Base-by-base conservation (phyloP, 1,139 yeast species). In the Taphrina wiesneri region DNA sequence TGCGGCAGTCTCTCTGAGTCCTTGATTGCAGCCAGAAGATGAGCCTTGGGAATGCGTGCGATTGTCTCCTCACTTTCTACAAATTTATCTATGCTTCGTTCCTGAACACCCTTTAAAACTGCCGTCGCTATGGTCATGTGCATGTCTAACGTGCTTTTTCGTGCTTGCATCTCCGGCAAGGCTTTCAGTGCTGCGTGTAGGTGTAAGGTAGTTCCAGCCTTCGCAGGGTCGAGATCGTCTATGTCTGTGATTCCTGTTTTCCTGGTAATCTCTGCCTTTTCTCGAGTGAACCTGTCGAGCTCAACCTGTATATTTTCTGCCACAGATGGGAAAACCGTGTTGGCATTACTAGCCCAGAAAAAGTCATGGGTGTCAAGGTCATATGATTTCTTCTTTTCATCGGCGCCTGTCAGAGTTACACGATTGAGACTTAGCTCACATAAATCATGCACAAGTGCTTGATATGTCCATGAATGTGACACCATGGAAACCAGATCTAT, bases 381-480 rank as follows among this genome's bases (percentile, higher is more conserved):
- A 43, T 60, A 60, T 9, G 64, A 30, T 13, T 39, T 32, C 46
- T 54, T 51, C 19, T 11, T 71, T 21, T 78, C 81, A 47, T 77
- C 77, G 61, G 79, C 82, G 36, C 79, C 80, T 26, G 76, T 74
- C 54, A 90, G 82, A 13, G 88, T 84, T 70, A 90, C 86, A 52
- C 92, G 85, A 76, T 92, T 92, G 74, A 96, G 83, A 71, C 86
- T 84, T 72, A 93, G 81, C 66, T 84, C 83, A 75, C 95, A 90
- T 11, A 91, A 96, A 75, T 93, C 99, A 73, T 92, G 88, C 17
- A 93, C 96, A 84, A 93, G 86, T 73, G 97, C 91, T 78, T 93
- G 97, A 75, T 93, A 93, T 63, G 96, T 91, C 98, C 99, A 92
- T 5, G 97, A 90, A 76, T 93, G 99, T 1, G 95, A 85, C 75